These are phyloP conservation scores for Phialophora chinensis DNA, from an alignment of 2,329 filamentous ascomycete species.

Conservation along the genomic window DNA sequence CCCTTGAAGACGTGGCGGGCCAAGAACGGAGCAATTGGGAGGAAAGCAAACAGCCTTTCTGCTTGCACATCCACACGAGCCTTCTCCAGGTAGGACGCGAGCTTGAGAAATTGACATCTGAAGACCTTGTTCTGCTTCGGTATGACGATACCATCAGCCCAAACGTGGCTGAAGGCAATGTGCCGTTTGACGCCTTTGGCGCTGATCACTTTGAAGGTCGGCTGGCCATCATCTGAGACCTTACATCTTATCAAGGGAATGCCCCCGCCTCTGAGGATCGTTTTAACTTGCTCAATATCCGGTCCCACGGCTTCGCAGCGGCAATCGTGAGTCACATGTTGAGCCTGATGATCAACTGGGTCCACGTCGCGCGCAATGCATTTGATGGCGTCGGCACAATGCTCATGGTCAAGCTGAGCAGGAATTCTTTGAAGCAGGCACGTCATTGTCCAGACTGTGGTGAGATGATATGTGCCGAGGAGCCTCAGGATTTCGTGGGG, in stretches of 20 bases:
- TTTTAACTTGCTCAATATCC: neutral
- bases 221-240: neutral
- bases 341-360: neutral
- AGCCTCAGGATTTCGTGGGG: slow-evolving; percentile 4
- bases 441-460: slow-evolving; percentile 4
- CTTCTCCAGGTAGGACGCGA: neutral
- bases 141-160: neutral
- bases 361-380: neutral
- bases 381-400: neutral
- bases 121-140: neutral
- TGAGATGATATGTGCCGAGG: slow-evolving; percentile 2
- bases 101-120: neutral
- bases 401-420: slow-evolving; percentile 2
- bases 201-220: neutral
- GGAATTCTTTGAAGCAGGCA: neutral
- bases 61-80: neutral
- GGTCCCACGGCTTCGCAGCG: neutral
- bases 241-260: neutral
- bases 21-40: neutral
- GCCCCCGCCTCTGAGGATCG: neutral
- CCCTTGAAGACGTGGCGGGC: slow-evolving; percentile 26
- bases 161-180: neutral
- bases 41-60: neutral
- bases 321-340: neutral
- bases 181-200: neutral